Evolutionary conservation across 108 stramenopile species (phyloP).

Genomic region (Thalassiosira profunda): DNA sequence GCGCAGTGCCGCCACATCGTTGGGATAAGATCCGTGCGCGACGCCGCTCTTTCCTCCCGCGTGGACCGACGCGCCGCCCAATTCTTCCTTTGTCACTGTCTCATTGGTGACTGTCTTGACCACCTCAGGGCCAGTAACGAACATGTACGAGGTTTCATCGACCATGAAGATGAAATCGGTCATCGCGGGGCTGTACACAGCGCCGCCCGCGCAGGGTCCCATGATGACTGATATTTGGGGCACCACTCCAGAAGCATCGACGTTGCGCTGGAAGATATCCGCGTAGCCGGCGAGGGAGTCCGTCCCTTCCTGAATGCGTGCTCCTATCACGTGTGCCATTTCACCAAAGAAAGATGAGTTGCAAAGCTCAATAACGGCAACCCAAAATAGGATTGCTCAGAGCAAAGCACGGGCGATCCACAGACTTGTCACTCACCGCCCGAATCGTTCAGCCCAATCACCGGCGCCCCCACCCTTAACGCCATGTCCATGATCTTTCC

Average conservation of each 20-base stretch:
- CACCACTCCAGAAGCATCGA: conserved; percentile 96
- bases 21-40: conserved; percentile 94
- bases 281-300: conserved; percentile 97
- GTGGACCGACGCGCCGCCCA: conserved; percentile 97
- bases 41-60: conserved; percentile 93
- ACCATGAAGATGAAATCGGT: conserved; percentile 99
- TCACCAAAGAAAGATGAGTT: too few species aligned
- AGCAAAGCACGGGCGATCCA: too few species aligned
- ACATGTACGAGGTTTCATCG: conserved; percentile 96
- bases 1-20: conserved; percentile 94
- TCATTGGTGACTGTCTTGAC: conserved; percentile 99
- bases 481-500: conserved; percentile 99
- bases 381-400: too few species aligned
- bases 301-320: conserved; percentile 99
- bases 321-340: too few species aligned
- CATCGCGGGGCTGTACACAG: conserved; percentile 99
- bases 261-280: conserved; percentile 99
- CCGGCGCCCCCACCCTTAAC: conserved; percentile 92
- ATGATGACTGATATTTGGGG: conserved; percentile 96
- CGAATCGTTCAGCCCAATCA: conserved; percentile 99
- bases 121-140: conserved; percentile 99
- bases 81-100: conserved; percentile 96
- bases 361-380: too few species aligned
- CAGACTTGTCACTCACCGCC: too few species aligned
- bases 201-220: conserved; percentile 95